Base-by-base conservation (phyloP, 805 yeast genomes). In the Komagataella populi region DNA sequence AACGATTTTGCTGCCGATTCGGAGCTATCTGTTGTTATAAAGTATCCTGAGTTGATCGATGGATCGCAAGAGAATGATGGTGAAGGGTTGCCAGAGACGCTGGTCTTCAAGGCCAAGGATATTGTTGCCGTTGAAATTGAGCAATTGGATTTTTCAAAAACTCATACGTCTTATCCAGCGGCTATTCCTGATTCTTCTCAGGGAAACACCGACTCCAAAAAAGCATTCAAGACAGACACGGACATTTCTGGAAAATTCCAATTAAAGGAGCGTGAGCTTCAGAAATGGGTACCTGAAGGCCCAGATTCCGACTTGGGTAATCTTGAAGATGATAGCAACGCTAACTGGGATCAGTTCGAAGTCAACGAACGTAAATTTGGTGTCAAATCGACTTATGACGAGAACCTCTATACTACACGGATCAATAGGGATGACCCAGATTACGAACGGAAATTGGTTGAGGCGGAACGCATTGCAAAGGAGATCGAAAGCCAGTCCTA, bases 281-380 rank as follows among this genome's bases (percentile, higher is more conserved):
- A 85, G 66, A 76, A 72, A 59, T 91, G 99, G 99, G 78, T 78
- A 18, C 95, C 96, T 4, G 95, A 84, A 50, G 77, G 62, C 17
- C 62, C 63, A 12, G 61, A 62, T 17, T 50, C 23, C 49, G 48
- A 53, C 24, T 36, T 23, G 48, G 59, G 64, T 45, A 55, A 64
- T 46, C 63, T 77, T 23, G 78, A 73, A 14, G 77, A 72, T 44
- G 63, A 61, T 20, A 45, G 51, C 3, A 58, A 59, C 6, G 55
- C 55, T 20, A 61, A 63, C 7, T 93, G 98, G 98, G 96, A 93
- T 68, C 99, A 93, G 70, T 93, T 93, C 67, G 84, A 86, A 51
- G 91, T 80, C n/a, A 93, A 93, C 66, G 84, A 87, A 63, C 76
- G 80, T 53, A 84, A 86, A 67, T 93, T 93, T 65, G 97, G 97